These are phyloP conservation scores for Coemansia sp. DNA, from an alignment of 192 early-diverging fungal species.

Conservation along the genomic window DNA sequence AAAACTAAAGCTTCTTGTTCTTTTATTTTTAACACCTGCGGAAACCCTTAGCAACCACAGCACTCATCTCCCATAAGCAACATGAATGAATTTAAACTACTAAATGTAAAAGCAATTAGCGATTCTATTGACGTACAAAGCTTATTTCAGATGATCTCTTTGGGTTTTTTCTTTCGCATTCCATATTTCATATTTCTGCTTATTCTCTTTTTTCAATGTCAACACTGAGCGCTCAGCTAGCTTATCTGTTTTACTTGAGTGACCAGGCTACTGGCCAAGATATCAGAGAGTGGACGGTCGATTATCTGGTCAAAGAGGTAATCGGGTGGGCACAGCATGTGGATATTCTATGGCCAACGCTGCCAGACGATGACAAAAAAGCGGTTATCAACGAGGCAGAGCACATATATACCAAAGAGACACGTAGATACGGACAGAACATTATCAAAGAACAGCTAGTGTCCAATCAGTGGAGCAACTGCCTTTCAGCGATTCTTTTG, in stretches of 20 bases:
- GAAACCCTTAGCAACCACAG: too few relatives aligned
- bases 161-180: too few relatives aligned
- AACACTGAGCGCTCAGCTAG: slow-evolving; percentile 34
- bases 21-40: too few relatives aligned
- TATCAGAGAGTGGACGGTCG: slow-evolving; percentile 12
- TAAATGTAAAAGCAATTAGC: too few relatives aligned
- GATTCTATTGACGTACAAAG: too few relatives aligned
- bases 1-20: too few relatives aligned
- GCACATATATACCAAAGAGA: background rate
- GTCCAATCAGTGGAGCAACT: too few relatives aligned
- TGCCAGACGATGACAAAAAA: slow-evolving; percentile 2
- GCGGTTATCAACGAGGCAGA: slow-evolving; percentile 5
- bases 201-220: slow-evolving; percentile 9
- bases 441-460: too few relatives aligned
- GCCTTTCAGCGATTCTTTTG: background rate
- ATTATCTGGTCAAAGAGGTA: slow-evolving; percentile 1
- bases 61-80: too few relatives aligned
- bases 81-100: too few relatives aligned
- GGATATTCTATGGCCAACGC: slow-evolving; percentile 31
- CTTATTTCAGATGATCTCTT: too few relatives aligned
- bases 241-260: slow-evolving; percentile 23
- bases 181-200: too few relatives aligned
- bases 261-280: slow-evolving; percentile 5
- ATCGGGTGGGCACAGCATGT: slow-evolving; percentile 36
- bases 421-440: background rate